Conservation (phyloP, 2,329 filamentous ascomycete genomes). For the Huntiella moniliformis region DNA sequence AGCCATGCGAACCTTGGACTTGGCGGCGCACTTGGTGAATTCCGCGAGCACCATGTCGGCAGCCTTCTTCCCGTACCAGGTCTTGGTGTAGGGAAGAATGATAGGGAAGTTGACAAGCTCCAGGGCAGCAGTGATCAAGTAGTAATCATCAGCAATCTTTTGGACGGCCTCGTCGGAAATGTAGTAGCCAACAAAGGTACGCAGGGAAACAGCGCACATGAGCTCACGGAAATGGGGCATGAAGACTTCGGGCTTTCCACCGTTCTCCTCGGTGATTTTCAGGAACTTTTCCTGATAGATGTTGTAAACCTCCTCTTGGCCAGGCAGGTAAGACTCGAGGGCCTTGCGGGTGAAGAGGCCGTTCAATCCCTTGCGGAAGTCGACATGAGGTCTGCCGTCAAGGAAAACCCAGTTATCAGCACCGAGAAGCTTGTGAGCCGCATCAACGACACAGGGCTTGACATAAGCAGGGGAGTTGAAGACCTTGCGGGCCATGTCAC, state of each 20-base stretch:
- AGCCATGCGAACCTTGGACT: slow-evolving; percentile 82
- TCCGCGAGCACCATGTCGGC: slow-evolving; percentile 80
- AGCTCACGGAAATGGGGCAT: slow-evolving; percentile 87
- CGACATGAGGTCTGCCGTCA: slow-evolving; percentile 84
- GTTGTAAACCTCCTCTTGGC: slow-evolving; percentile 82
- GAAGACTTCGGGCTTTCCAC: slow-evolving; percentile 61
- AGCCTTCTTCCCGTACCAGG: slow-evolving; percentile 93
- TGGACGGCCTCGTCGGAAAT: slow-evolving; percentile 78
- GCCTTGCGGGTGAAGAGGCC: slow-evolving; percentile 83
- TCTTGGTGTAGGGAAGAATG: slow-evolving; percentile 85
- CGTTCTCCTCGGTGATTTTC: slow-evolving; percentile 50
- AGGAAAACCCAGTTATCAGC: slow-evolving; percentile 93
- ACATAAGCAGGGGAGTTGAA: slow-evolving; percentile 86
- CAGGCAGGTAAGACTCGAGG: slow-evolving; percentile 72
- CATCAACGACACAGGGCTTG: slow-evolving; percentile 92
- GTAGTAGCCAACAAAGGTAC: slow-evolving; percentile 95
- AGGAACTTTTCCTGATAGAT: slow-evolving; percentile 68
- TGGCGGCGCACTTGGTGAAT: slow-evolving; percentile 79
- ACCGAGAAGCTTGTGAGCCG: slow-evolving; percentile 81
- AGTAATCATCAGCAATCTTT: slow-evolving; percentile 93
- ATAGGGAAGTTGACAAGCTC: slow-evolving; percentile 98
- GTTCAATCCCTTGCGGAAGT: slow-evolving; percentile 94
- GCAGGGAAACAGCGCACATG: slow-evolving; percentile 85
- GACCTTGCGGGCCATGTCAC: slow-evolving; percentile 89
- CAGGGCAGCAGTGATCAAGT: slow-evolving; percentile 83